A percentile compares a stretch with the other conserved stretches of the same genome.
These are phyloP conservation scores for Sonneratia alba DNA, from an alignment of 345 rosid species.

Conservation along the genomic window DNA sequence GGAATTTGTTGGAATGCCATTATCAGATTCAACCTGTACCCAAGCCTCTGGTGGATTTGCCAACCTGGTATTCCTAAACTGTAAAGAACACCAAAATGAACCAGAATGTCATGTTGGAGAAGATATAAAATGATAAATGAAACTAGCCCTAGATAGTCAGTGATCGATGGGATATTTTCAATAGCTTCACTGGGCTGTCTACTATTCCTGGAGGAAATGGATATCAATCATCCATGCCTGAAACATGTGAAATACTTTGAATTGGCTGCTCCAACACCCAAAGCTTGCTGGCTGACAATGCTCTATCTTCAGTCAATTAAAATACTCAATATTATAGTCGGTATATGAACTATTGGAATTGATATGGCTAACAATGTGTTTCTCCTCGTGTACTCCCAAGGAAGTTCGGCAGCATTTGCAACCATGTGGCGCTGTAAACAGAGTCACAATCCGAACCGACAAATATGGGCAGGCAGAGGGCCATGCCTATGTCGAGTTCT, in stretches of 20 bases:
- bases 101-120: too few relatives aligned
- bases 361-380: not conserved
- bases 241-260: not conserved
- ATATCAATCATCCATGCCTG: not conserved
- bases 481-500: slow-evolving; percentile 69
- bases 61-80: too few relatives aligned
- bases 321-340: not conserved
- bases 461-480: slow-evolving; percentile 72
- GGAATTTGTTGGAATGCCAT: not conserved
- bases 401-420: slow-evolving; percentile 79
- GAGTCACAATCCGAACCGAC: slow-evolving; percentile 63
- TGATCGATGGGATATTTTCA: not conserved
- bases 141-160: too few relatives aligned
- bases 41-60: too few relatives aligned
- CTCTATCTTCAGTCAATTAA: not conserved
- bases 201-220: not conserved
- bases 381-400: slow-evolving; percentile 52
- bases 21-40: too few relatives aligned
- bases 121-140: too few relatives aligned
- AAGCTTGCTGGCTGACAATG: not conserved
- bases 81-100: too few relatives aligned
- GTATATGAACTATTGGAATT: not conserved
- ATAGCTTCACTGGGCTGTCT: not conserved
- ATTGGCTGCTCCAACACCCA: not conserved
- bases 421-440: slow-evolving; percentile 63